Evolutionary conservation across 257 asterid genomes (phyloP).

Genomic region (Voacanga thouarsii): DNA sequence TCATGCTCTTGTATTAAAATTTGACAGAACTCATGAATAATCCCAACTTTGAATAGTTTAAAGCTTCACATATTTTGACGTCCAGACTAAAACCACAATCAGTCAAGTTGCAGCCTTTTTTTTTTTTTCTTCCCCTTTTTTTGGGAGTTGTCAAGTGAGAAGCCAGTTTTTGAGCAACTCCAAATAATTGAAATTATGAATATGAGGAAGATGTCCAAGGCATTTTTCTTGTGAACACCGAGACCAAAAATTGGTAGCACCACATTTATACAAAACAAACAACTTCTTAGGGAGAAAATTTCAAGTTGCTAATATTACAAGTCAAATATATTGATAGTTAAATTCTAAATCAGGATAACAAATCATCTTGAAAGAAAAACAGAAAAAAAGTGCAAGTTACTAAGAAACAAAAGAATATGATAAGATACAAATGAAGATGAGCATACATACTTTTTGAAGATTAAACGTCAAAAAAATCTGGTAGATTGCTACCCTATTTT

Average conservation of each 20-base stretch:
- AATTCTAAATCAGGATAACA: not conserved
- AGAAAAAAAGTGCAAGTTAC: not conserved
- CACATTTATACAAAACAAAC: not conserved
- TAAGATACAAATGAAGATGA: not conserved
- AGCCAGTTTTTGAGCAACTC: not conserved
- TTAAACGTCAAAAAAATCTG: not conserved
- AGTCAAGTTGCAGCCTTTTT: not conserved
- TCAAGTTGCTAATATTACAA: not conserved
- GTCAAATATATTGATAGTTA: not conserved
- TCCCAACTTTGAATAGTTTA: not conserved
- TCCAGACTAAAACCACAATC: not conserved
- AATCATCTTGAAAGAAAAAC: not conserved
- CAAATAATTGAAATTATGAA: not conserved
- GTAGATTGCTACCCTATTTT: not conserved
- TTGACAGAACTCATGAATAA: not conserved
- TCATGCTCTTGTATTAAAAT: not conserved
- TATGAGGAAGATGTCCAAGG: not conserved
- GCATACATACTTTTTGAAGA: not conserved
- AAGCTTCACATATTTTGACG: not conserved
- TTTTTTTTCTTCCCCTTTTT: not conserved
- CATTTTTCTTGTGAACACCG: not conserved
- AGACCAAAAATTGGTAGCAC: not conserved
- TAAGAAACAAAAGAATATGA: not conserved
- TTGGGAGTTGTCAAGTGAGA: not conserved
- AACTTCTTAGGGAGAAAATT: not conserved